Base-by-base conservation (phyloP, 2,329 filamentous ascomycete genomes). In the Pseudonectria buxi region DNA sequence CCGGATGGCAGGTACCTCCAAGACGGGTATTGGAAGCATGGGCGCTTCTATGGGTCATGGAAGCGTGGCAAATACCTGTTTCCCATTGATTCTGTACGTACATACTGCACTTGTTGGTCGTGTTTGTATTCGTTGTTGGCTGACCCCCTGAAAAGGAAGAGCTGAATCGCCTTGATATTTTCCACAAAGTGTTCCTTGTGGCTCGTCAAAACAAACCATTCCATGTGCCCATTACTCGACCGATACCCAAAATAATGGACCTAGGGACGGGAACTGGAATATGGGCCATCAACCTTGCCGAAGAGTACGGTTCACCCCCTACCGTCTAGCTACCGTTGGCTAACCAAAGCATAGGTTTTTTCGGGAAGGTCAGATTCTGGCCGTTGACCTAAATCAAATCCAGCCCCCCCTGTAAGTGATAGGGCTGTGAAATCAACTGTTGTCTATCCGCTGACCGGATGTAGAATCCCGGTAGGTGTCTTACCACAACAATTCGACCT, bases 181-280 rank as follows among this genome's bases (percentile, higher is more conserved):
- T 87, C 54, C 84, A 94, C 65, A 84, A 86, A 52, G 67, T 90
- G 47, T 83, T 88, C 52, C 67, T 72, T 12, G 73, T 83, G 14
- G 77, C 77, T 32, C 77, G 82, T 44, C 67, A 71, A 26, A 58
- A 69, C 3, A 49, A 48, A 24, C 44, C 55, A 3, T 51, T 58
- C 37, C 36, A 45, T 35, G 18, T 37, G 41, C 36, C 44, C 27
- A 24, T 44, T 50, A 15, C 35, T 30, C 34, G 41, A 16, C 28
- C 39, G 41, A 14, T 41, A 35, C 30, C 53, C 22, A 61, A 65
- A 33, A 69, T 83, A 31, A 55, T 83, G 28, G 79, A 83, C 51
- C 56, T 95, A 35, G 90, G 88, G 28, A 89, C 83, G 44, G 90
- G 89, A 14, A 94, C 87, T 1, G 88, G 87, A 26, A 90, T 94